These are phyloP conservation scores for Barnettozyma populi DNA, from an alignment of 805 yeast species.

Conservation along the genomic window DNA sequence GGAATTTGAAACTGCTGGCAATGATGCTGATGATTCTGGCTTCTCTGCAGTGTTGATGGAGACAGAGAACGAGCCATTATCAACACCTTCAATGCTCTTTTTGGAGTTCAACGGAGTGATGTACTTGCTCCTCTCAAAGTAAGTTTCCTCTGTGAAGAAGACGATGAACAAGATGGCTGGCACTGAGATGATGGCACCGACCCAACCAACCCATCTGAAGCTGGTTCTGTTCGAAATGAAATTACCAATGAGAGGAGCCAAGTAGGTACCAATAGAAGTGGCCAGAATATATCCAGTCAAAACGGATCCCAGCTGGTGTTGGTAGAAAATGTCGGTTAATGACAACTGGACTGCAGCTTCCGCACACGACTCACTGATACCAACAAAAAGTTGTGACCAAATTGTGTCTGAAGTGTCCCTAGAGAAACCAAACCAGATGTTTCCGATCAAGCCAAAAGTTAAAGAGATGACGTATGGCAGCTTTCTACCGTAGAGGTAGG, in stretches of 20 bases:
- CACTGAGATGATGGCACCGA: slow-evolving; percentile 59
- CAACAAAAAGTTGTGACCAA: slow-evolving; percentile 76
- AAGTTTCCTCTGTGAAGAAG: slow-evolving; percentile 67
- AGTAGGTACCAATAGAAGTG: slow-evolving; percentile 69
- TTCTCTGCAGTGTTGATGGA: neutral
- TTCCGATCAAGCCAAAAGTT: slow-evolving; percentile 54
- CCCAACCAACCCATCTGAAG: slow-evolving; percentile 80
- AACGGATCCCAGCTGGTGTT: slow-evolving; percentile 69
- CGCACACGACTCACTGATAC: slow-evolving; percentile 75
- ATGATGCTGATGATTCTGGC: neutral
- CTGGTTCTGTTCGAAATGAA: slow-evolving; percentile 52
- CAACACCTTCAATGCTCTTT: slow-evolving; percentile 15
- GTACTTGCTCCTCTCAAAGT: slow-evolving; percentile 50
- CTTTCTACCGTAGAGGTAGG: slow-evolving; percentile 65
- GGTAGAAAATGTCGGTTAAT: slow-evolving; percentile 67
- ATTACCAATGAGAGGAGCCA: slow-evolving; percentile 80
- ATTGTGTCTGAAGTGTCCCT: slow-evolving; percentile 53
- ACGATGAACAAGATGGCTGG: slow-evolving; percentile 47
- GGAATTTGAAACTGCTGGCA: neutral
- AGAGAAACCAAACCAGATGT: slow-evolving; percentile 64
- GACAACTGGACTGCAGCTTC: slow-evolving; percentile 68
- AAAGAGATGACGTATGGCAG: slow-evolving; percentile 59
- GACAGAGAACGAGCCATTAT: slow-evolving; percentile 1
- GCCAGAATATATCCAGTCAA: slow-evolving; percentile 71
- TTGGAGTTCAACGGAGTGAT: slow-evolving; percentile 26